A percentile compares a stretch with the other conserved stretches of the same genome.
These are phyloP conservation scores for Fusarium scirpi DNA, from an alignment of 2,329 filamentous ascomycete species.

Conservation along the genomic window DNA sequence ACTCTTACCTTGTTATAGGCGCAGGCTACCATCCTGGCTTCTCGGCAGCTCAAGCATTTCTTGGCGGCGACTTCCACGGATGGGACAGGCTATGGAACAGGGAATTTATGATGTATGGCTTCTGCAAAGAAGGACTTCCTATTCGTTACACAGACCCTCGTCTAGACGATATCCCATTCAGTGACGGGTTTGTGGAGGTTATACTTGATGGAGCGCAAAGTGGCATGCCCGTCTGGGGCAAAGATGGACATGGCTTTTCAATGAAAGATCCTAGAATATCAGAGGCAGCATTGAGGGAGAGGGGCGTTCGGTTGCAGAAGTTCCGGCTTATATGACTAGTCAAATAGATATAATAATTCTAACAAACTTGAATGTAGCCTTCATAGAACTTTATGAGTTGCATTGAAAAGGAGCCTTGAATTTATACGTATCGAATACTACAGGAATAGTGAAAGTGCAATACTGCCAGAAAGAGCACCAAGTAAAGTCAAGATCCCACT, in stretches of 20 bases:
- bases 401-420: not conserved
- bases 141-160: not conserved
- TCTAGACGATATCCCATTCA: not conserved
- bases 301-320: not conserved
- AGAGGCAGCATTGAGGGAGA: not conserved
- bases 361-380: not conserved
- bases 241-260: not conserved
- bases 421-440: not conserved
- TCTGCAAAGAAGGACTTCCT: not conserved
- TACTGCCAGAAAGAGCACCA: not conserved
- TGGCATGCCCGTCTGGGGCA: not conserved
- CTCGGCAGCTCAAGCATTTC: not conserved
- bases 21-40: not conserved
- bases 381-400: accelerated
- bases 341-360: no score
- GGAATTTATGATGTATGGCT: not conserved
- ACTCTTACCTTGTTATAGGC: not conserved
- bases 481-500: not conserved
- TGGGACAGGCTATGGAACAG: not conserved
- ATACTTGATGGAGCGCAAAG: not conserved
- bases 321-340: not conserved
- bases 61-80: not conserved
- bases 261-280: not conserved
- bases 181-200: not conserved
- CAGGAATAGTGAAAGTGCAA: not conserved